phyloP scores from a whole-genome alignment of 805 yeast genomes.

The Lipomyces japonicus region DNA sequence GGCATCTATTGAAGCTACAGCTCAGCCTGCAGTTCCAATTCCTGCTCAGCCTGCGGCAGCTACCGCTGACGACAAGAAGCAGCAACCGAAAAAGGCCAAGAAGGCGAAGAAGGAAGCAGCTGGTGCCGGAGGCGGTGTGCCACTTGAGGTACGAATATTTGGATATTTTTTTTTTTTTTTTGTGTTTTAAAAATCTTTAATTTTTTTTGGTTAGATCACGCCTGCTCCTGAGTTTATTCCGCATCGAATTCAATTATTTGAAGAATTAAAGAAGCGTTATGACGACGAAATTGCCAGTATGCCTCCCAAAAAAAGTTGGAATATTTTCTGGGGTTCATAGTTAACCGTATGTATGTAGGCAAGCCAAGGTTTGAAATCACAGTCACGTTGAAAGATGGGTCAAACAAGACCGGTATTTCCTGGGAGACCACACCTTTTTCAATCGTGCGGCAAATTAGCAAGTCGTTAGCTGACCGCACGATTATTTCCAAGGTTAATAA shows the following conservation, averaged over 20 bases:
- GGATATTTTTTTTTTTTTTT: not conserved
- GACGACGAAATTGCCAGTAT: conserved; percentile 66
- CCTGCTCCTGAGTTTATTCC: conserved; percentile 85
- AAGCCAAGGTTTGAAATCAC: conserved; percentile 56
- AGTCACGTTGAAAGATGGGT: conserved; percentile 83
- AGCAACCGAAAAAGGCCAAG: conserved; percentile 35
- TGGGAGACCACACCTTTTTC: conserved; percentile 90
- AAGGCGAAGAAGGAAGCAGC: conserved; percentile 33
- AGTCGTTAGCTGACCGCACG: conserved; percentile 82
- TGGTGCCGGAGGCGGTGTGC: conserved; percentile 25
- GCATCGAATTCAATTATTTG: conserved; percentile 73
- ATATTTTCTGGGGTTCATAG: not conserved
- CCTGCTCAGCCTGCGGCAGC: conserved; percentile 15
- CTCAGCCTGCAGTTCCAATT: conserved; percentile 24
- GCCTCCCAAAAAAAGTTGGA: conserved; percentile 26
- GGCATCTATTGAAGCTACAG: conserved; percentile 39
- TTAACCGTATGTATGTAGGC: conserved; percentile 1
- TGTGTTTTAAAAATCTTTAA: not conserved
- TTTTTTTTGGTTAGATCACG: conserved; percentile 41
- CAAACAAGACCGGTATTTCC: conserved; percentile 68
- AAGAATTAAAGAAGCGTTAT: conserved; percentile 70
- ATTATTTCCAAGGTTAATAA: conserved; percentile 91
- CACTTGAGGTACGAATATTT: conserved; percentile 18
- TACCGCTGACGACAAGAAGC: conserved; percentile 20
- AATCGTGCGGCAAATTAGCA: conserved; percentile 78